A percentile compares a stretch with the other conserved stretches of the same genome.
Conservation (phyloP, 352 stramenopile genomes). For the Thraustochytrium sp. region DNA sequence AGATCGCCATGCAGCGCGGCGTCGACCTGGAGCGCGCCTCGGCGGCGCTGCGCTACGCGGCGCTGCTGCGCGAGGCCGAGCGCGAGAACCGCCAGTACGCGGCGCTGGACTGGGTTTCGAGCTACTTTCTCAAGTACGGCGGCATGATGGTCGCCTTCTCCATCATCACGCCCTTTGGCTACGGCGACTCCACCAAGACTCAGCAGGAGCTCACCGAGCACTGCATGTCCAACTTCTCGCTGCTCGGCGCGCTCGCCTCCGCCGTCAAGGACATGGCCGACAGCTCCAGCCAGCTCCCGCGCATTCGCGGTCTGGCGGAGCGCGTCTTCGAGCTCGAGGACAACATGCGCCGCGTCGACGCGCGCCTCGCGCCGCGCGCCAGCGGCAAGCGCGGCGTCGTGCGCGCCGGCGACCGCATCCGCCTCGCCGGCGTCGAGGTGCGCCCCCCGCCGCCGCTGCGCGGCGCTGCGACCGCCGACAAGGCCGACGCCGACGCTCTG, state of each 20-base stretch:
- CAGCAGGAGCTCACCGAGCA: neutral
- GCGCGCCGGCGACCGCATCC: neutral
- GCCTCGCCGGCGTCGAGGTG: neutral
- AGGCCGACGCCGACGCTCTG: neutral
- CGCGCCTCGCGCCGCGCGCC: neutral
- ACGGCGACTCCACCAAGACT: neutral
- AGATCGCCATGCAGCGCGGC: slow-evolving; percentile 27
- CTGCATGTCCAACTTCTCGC: slow-evolving; percentile 13
- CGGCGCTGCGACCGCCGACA: neutral
- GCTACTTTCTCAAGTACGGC: slow-evolving; percentile 31
- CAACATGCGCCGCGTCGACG: neutral
- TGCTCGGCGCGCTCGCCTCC: neutral
- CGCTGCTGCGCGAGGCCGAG: neutral
- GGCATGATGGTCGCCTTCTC: slow-evolving; percentile 36
- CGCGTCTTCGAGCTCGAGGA: slow-evolving; percentile 15
- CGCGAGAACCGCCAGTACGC: slow-evolving; percentile 18
- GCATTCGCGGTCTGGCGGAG: neutral
- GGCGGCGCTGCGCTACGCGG: neutral
- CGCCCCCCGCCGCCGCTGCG: neutral
- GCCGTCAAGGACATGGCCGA: slow-evolving; percentile 27
- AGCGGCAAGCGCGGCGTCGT: neutral
- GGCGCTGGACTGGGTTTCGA: neutral
- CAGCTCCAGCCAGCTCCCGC: neutral
- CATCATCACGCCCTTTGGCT: neutral
- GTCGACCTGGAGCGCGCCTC: neutral